phyloP scores from a whole-genome alignment of 139 green algal species.

The Ostreobium quekettii region DNA sequence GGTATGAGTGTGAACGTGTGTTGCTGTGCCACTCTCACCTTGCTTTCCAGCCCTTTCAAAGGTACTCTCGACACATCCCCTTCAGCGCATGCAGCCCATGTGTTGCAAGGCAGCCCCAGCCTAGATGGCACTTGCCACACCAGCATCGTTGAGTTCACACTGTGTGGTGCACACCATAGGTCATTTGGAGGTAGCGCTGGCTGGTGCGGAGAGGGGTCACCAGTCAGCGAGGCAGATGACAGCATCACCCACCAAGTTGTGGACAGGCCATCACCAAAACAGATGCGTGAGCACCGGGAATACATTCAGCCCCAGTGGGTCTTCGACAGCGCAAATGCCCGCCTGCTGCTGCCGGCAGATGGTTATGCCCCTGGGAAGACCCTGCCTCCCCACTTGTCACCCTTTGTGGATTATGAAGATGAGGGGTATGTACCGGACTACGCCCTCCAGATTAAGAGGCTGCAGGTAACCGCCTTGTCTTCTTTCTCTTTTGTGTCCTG shows the following conservation, averaged over 20 bases:
- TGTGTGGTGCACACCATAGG: too few species aligned
- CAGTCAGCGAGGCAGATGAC: conserved; percentile 52
- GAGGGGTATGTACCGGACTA: conserved; percentile 96
- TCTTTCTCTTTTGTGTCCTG: not conserved
- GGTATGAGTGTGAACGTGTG: too few species aligned
- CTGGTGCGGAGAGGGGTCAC: conserved; percentile 87
- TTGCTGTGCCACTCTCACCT: too few species aligned
- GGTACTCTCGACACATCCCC: too few species aligned
- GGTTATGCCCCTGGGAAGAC: conserved; percentile 72
- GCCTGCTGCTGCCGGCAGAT: conserved; percentile 56
- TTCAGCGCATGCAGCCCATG: too few species aligned
- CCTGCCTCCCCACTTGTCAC: conserved; percentile 91
- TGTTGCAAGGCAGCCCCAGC: too few species aligned
- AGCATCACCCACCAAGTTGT: conserved; percentile 89
- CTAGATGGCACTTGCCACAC: too few species aligned
- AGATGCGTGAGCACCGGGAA: conserved; percentile 35
- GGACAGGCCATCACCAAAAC: conserved; percentile 48
- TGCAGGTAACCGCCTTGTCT: conserved; percentile 51
- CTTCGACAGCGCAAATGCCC: conserved; percentile 70
- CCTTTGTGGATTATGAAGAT: conserved; percentile 86
- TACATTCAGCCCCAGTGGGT: conserved; percentile 99
- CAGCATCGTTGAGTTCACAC: too few species aligned
- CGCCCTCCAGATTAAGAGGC: conserved; percentile 50
- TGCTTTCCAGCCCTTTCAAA: too few species aligned
- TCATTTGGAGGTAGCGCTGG: conserved; percentile 81